Conservation (phyloP, 2,329 filamentous ascomycete species). For the Diatrype stigma region DNA sequence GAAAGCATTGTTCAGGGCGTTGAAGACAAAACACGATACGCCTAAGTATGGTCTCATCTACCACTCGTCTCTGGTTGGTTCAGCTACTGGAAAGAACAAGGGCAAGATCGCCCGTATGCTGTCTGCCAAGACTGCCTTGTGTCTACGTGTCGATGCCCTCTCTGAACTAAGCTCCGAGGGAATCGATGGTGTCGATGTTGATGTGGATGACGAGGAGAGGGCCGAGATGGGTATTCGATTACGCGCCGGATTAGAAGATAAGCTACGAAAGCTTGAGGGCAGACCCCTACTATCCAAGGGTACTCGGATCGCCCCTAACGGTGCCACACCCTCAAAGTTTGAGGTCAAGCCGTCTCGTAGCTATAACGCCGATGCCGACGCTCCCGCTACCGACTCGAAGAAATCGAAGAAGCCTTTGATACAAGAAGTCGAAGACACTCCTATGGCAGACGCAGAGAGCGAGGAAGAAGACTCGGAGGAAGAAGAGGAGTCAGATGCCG, state of each 20-base stretch:
- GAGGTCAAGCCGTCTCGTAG: constrained; percentile 88
- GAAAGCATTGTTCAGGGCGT: constrained; percentile 95
- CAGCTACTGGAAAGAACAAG: constrained; percentile 98
- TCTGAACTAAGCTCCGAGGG: constrained; percentile 70
- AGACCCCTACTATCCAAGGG: constrained; percentile 80
- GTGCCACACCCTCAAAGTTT: constrained; percentile 70
- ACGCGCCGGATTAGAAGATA: constrained; percentile 70
- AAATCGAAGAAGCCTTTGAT: constrained; percentile 36
- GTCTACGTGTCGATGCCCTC: constrained; percentile 87
- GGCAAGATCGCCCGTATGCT: constrained; percentile 98
- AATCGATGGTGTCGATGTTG: constrained; percentile 46
- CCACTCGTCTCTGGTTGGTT: constrained; percentile 88
- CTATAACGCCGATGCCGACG: constrained; percentile 94
- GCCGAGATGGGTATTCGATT: constrained; percentile 71
- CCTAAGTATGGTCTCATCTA: constrained; percentile 97
- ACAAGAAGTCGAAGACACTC: constrained; percentile 36
- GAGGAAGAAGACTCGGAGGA: constrained; percentile 40
- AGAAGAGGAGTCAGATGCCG: constrained; percentile 32
- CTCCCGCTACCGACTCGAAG: constrained; percentile 50
- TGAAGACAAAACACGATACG: constrained; percentile 99
- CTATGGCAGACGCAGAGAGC: constrained; percentile 39
- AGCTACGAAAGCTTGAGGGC: constrained; percentile 76
- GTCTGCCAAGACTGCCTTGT: constrained; percentile 87
- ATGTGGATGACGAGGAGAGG: constrained; percentile 83
- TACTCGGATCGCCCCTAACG: constrained; percentile 70